Conservation (phyloP, 2,329 filamentous ascomycete genomes). For the Colletotrichum sp. region DNA sequence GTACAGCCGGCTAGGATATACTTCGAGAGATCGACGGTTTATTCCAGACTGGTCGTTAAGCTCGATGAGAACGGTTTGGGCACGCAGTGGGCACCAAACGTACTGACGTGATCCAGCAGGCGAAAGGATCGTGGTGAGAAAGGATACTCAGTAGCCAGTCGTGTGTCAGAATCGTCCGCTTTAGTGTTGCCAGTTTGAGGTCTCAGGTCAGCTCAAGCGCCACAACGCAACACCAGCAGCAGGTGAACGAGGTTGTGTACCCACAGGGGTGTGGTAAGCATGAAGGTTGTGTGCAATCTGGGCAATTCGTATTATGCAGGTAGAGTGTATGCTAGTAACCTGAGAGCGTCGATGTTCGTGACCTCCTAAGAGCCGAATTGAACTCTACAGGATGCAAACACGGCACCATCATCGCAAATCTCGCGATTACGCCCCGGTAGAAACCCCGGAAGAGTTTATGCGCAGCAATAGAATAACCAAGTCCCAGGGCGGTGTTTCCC, state of each 20-base stretch:
- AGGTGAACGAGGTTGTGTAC: fast-evolving
- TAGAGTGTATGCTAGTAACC: fast-evolving
- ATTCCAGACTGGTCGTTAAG: background rate
- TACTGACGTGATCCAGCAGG: background rate
- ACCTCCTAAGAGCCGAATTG: too few relatives aligned
- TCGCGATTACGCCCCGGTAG: too few relatives aligned
- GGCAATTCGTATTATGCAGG: background rate
- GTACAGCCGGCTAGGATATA: background rate
- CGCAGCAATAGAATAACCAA: too few relatives aligned
- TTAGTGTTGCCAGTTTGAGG: background rate
- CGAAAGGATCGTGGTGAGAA: background rate
- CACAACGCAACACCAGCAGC: background rate
- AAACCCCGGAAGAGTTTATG: too few relatives aligned
- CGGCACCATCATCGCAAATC: too few relatives aligned
- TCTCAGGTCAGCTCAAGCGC: background rate
- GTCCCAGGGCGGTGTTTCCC: too few relatives aligned
- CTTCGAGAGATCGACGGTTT: background rate
- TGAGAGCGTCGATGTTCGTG: background rate
- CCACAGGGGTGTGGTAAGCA: background rate
- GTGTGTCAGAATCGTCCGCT: background rate
- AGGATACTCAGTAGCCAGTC: background rate
- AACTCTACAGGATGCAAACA: fast-evolving
- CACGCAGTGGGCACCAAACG: background rate
- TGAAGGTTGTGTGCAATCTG: background rate
- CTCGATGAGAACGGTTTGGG: background rate